Evolutionary conservation across 129 eudicot genomes (phyloP), one percentile per base, ranked within the genome.

Genomic region (Escallonia rubra): DNA sequence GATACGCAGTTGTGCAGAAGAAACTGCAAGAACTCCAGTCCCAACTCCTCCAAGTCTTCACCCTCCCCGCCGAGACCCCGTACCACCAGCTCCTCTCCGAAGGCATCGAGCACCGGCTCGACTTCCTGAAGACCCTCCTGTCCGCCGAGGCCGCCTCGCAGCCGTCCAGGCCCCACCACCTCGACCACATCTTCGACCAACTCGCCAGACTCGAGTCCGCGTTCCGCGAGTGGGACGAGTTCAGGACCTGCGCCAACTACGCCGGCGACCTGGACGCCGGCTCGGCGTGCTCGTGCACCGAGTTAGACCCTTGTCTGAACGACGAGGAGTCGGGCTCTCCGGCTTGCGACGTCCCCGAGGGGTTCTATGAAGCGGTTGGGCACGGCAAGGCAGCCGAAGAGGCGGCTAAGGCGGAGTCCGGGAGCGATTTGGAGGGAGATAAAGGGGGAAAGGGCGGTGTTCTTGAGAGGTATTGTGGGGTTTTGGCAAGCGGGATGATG

Each of bases 21-120:
- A 69, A 79, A 53, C 76, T 79, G 47, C 48, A 53, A 56, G 76
- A 79, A 74, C 69, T 74, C 50, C 64, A 79, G 47, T 13, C 47
- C 42, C 47, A 13, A 4, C 61, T 69, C 67, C 2, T 4, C 4
- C 61, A 12, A 14, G 7, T 70, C 68, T 56, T 56, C 14, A 1
- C 48, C 55, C 61, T 61, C 13, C 66, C 78, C 2, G 8, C 57
- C 14, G 77, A n/a, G 2, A 9, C 73, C 41, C 64, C 74, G 3
- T 4, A 2, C 61, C 72, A 23, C 48, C 63, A 78, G 4, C 7
- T 45, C 13, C 42, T 57, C 59, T 51, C 52, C 40, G 52, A 71
- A 5, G 69, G 50, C 49, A 60, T 79, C 2, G 48, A 47, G 38
- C 76, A 65, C 11, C 72, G 70, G 10, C 10, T 79, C 11, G 63